Evolutionary conservation across 192 early-diverging fungal genomes (phyloP).

Genomic region (Coemansia sp.): DNA sequence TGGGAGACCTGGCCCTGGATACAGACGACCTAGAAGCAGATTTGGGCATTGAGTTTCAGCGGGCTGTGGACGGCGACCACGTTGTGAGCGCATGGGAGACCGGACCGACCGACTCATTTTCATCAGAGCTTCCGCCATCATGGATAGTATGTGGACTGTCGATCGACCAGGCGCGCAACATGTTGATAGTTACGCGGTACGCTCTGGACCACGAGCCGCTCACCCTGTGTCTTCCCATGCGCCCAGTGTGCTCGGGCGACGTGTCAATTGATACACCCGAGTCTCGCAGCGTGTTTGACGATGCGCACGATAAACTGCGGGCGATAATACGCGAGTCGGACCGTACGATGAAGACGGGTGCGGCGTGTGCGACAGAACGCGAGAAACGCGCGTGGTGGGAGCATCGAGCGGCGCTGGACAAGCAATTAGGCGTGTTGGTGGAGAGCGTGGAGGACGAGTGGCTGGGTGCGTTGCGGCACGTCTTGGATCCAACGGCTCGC

Average conservation of each 20-base stretch:
- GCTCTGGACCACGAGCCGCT: slow-evolving; percentile 53
- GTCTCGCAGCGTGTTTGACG: slow-evolving; percentile 44
- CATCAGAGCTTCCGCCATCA: slow-evolving; percentile 49
- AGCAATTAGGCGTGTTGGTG: slow-evolving; percentile 63
- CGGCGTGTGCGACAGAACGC: slow-evolving; percentile 50
- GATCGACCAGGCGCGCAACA: slow-evolving; percentile 64
- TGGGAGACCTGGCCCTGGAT: no score
- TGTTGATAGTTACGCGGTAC: slow-evolving; percentile 72
- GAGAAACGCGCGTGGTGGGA: slow-evolving; percentile 86
- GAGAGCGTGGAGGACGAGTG: slow-evolving; percentile 71
- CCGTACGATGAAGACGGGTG: slow-evolving; percentile 61
- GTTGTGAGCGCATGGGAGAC: slow-evolving; percentile 23
- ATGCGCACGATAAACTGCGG: slow-evolving; percentile 53
- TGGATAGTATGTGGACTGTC: slow-evolving; percentile 83
- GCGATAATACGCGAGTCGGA: slow-evolving; percentile 70
- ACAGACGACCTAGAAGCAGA: no score
- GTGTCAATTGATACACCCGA: no score
- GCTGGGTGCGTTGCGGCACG: slow-evolving; percentile 77
- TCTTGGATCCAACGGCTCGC: slow-evolving; percentile 18
- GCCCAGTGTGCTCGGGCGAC: slow-evolving; percentile 2
- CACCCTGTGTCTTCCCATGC: slow-evolving; percentile 73
- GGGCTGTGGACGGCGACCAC: slow-evolving; percentile 19
- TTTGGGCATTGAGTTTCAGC: not conserved
- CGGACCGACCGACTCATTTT: not conserved
- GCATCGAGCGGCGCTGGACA: slow-evolving; percentile 68